Conservation (phyloP, 805 yeast genomes). For the Sungouiozyma intestinalis region DNA sequence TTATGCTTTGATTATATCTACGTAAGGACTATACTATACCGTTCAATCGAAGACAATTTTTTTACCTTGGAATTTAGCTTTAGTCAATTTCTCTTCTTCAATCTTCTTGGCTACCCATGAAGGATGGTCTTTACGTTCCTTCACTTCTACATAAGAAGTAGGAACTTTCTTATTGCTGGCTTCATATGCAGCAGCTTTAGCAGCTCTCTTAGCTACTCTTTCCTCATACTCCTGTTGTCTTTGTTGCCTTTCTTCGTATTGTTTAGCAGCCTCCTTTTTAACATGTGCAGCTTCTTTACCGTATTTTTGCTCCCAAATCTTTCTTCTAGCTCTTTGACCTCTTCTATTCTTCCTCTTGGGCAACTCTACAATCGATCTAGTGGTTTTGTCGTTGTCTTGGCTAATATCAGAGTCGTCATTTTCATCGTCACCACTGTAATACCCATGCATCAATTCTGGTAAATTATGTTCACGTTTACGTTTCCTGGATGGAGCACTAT, state of each 20-base stretch:
- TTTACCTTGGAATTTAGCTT: conserved; percentile 70
- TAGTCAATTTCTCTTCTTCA: conserved; percentile 55
- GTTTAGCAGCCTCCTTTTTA: conserved; percentile 48
- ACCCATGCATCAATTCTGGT: conserved; percentile 72
- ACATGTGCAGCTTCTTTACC: conserved; percentile 81
- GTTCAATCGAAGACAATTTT: conserved; percentile 60
- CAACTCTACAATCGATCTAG: conserved; percentile 21
- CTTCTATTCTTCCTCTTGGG: conserved; percentile 72
- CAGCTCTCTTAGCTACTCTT: conserved; percentile 57
- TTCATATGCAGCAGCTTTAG: conserved; percentile 34
- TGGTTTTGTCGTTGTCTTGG: conserved; percentile 40
- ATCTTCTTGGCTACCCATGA: conserved; percentile 90
- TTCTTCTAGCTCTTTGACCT: conserved; percentile 95
- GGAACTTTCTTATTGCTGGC: conserved; percentile 7
- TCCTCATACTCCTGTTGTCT: conserved; percentile 60
- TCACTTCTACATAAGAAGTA: conserved; percentile 6
- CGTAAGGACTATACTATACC: not conserved
- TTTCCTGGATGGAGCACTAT: not conserved
- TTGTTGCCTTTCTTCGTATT: conserved; percentile 44
- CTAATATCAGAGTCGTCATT: conserved; percentile 34
- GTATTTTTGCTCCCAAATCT: conserved; percentile 89
- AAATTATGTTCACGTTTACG: conserved; percentile 28
- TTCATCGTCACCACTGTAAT: conserved; percentile 73
- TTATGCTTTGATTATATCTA: not conserved
- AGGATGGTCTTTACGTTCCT: conserved; percentile 50